These are phyloP conservation scores for Thraustochytrium sp. DNA, from an alignment of 352 stramenopile species.

Conservation along the genomic window DNA sequence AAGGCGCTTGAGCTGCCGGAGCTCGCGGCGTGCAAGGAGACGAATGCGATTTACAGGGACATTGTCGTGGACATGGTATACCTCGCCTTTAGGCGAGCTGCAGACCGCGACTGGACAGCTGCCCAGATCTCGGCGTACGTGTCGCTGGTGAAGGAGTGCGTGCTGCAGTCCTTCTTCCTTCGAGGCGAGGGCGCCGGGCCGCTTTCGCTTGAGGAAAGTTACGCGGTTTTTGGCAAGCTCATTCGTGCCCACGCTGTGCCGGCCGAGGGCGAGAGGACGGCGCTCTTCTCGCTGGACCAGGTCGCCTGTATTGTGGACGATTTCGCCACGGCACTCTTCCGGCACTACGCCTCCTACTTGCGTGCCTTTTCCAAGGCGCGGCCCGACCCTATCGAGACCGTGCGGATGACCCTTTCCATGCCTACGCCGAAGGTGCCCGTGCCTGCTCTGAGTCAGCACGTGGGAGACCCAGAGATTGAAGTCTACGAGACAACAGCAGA, in stretches of 20 bases:
- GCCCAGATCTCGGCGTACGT: background rate
- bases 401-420: background rate
- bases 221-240: slow-evolving; percentile 2
- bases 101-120: background rate
- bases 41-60: slow-evolving; percentile 8
- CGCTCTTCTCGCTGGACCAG: slow-evolving; percentile 9
- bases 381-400: background rate
- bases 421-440: background rate
- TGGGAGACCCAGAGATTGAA: background rate
- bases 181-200: background rate
- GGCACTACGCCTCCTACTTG: background rate
- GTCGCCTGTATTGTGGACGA: background rate
- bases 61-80: background rate
- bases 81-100: background rate
- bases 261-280: background rate
- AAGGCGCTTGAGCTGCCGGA: background rate
- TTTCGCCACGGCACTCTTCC: background rate
- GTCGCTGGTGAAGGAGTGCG: background rate
- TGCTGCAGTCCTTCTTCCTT: slow-evolving; percentile 28
- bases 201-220: slow-evolving; percentile 2
- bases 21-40: background rate
- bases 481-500: background rate
- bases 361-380: background rate
- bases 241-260: background rate
- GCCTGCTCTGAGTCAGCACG: background rate